Evolutionary conservation across 108 stramenopile species (phyloP).

Genomic region (Fistulifera solaris): DNA sequence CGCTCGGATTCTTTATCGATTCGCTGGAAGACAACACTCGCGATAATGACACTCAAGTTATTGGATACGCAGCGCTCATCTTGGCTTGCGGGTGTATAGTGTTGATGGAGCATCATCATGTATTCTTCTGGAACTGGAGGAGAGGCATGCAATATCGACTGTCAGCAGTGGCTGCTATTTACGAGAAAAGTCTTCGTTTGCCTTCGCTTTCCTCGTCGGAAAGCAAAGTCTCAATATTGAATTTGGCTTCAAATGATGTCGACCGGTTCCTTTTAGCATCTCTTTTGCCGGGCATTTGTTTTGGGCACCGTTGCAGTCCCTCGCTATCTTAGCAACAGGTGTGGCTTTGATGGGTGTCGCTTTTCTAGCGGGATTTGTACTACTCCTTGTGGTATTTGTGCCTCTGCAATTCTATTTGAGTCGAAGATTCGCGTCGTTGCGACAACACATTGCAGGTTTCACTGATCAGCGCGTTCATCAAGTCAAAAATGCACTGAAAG

Average conservation of each 20-base stretch:
- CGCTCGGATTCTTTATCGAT: conserved; percentile 57
- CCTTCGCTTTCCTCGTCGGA: conserved; percentile 9
- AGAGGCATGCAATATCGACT: conserved; percentile 68
- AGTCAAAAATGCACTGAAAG: conserved; percentile 83
- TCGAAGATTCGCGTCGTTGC: conserved; percentile 54
- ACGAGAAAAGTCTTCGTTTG: conserved; percentile 53
- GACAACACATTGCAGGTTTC: conserved; percentile 66
- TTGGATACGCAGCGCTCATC: conserved; percentile 45
- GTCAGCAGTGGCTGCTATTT: conserved; percentile 67
- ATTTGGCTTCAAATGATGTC: conserved; percentile 88
- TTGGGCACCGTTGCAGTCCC: conserved; percentile 75
- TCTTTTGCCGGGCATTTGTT: conserved; percentile 63
- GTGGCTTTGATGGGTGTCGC: conserved; percentile 61
- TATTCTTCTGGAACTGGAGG: conserved; percentile 44
- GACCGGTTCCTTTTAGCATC: conserved; percentile 75
- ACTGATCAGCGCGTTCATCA: conserved; percentile 83
- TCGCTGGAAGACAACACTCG: conserved; percentile 25
- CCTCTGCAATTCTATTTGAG: conserved; percentile 72
- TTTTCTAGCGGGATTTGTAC: conserved; percentile 75
- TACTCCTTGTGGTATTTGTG: conserved; percentile 69
- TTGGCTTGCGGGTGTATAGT: conserved; percentile 44
- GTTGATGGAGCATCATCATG: conserved; percentile 56
- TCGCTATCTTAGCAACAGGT: conserved; percentile 70
- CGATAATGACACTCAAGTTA: conserved; percentile 24
- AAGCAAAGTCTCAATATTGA: conserved; percentile 72